A percentile compares a stretch with the other conserved stretches of the same genome.
These are phyloP conservation scores for Aureobasidium sp. DNA, from an alignment of 2,329 filamentous ascomycete genomes.

Conservation along the genomic window DNA sequence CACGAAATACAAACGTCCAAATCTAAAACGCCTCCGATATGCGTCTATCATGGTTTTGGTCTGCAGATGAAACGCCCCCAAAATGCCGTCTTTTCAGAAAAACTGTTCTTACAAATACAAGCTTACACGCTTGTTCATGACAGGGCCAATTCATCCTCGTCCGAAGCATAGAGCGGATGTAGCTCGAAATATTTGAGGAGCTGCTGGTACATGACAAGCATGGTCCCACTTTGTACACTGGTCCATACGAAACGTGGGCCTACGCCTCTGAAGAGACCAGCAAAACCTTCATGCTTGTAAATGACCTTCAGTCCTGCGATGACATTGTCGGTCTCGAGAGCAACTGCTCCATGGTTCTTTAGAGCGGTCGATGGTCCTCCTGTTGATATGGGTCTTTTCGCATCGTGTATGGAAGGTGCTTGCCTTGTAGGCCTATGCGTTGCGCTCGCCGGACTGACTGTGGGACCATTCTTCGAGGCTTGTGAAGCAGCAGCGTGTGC, in stretches of 20 bases:
- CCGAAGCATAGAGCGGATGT: slow-evolving; percentile 34
- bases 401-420: neutral
- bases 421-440: slow-evolving; percentile 15
- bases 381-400: slow-evolving; percentile 71
- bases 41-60: slow-evolving; percentile 9
- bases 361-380: slow-evolving; percentile 81
- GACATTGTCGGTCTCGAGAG: slow-evolving; percentile 83
- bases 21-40: slow-evolving; percentile 11
- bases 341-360: slow-evolving; percentile 67
- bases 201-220: slow-evolving; percentile 92
- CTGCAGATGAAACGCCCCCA: slow-evolving; percentile 9
- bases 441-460: slow-evolving; percentile 10
- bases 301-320: slow-evolving; percentile 77
- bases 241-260: slow-evolving; percentile 93
- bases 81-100: neutral
- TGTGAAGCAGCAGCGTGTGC: slow-evolving; percentile 18
- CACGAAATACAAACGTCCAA: slow-evolving; percentile 1
- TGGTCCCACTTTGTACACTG: slow-evolving; percentile 91
- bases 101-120: slow-evolving; percentile 2
- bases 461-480: slow-evolving; percentile 14
- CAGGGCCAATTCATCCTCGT: slow-evolving; percentile 13
- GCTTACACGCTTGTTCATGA: slow-evolving; percentile 17
- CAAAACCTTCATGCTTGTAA: slow-evolving; percentile 80
- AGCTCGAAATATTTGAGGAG: slow-evolving; percentile 69
- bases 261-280: slow-evolving; percentile 90